phyloP scores from a whole-genome alignment of 1,284 basidiomycete genomes.

The Coniferiporia sulphurascens region DNA sequence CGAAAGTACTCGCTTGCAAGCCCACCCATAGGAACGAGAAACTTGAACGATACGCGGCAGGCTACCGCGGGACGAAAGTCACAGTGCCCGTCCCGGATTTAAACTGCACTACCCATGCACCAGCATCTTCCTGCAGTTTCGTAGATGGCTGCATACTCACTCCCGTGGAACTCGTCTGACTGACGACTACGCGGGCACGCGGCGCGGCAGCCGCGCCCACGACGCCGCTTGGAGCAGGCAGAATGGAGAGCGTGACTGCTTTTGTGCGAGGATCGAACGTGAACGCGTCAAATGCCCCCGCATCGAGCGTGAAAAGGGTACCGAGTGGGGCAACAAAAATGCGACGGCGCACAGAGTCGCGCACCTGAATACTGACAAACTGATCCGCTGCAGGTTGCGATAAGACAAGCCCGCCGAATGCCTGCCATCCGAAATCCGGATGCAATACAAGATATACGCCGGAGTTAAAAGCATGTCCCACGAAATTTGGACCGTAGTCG shows the following conservation, averaged over 20 bases:
- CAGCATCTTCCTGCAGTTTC: conserved; percentile 38
- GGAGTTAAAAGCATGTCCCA: conserved; percentile 50
- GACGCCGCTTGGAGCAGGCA: conserved; percentile 35
- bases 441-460: conserved; percentile 51
- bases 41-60: background rate
- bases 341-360: conserved; percentile 45
- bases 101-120: conserved; percentile 46
- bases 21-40: background rate
- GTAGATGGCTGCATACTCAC: conserved; percentile 37
- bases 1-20: background rate
- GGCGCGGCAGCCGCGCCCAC: conserved; percentile 42
- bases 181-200: conserved; percentile 41
- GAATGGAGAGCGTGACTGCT: conserved; percentile 39
- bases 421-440: conserved; percentile 59
- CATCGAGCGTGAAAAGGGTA: conserved; percentile 43
- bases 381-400: conserved; percentile 29
- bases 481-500: conserved; percentile 58
- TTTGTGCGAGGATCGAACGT: conserved; percentile 36
- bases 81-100: conserved; percentile 24
- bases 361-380: conserved; percentile 41
- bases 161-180: conserved; percentile 39
- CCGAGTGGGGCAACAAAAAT: conserved; percentile 50
- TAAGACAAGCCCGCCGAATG: conserved; percentile 45
- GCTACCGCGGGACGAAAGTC: conserved; percentile 17
- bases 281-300: conserved; percentile 50